phyloP scores from a whole-genome alignment of 129 eudicot genomes.

The Artemisia annua region DNA sequence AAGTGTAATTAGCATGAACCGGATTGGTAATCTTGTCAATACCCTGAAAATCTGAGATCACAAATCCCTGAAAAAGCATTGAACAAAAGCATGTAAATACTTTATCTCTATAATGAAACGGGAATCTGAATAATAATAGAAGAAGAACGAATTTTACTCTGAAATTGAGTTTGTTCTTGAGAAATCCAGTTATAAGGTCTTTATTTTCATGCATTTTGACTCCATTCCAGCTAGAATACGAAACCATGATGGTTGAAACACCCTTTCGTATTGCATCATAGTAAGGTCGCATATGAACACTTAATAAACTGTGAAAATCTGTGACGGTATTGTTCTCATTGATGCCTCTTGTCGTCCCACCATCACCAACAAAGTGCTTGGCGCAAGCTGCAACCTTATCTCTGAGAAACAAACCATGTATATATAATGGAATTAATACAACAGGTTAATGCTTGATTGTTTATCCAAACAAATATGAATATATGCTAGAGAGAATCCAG shows the following conservation, averaged over 20 bases:
- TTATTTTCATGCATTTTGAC: conserved; percentile 72
- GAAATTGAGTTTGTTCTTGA: conserved; percentile 64
- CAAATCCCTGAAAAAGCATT: conserved; percentile 61
- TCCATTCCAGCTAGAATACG: conserved; percentile 87
- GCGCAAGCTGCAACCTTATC: conserved; percentile 84
- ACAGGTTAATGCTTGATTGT: too few species aligned
- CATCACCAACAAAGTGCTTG: conserved; percentile 94
- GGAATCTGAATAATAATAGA: neutral
- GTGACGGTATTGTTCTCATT: conserved; percentile 63
- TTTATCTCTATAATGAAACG: neutral
- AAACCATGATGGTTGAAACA: conserved; percentile 78
- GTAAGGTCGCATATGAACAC: conserved; percentile 86
- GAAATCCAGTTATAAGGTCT: conserved; percentile 62
- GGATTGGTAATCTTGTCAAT: conserved; percentile 81
- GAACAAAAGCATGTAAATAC: neutral
- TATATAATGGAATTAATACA: too few species aligned
- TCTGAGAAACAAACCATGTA: conserved; percentile 31
- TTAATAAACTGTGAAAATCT: conserved; percentile 53
- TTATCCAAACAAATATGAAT: too few species aligned
- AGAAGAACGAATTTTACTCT: conserved; percentile 37
- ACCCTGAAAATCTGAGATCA: conserved; percentile 89
- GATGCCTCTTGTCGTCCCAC: conserved; percentile 74
- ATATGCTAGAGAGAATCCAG: too few species aligned
- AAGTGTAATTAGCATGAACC: conserved; percentile 76
- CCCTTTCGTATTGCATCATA: conserved; percentile 70